These are phyloP conservation scores for Phytophthora capsici DNA, from an alignment of 352 stramenopile genomes.

Conservation along the genomic window DNA sequence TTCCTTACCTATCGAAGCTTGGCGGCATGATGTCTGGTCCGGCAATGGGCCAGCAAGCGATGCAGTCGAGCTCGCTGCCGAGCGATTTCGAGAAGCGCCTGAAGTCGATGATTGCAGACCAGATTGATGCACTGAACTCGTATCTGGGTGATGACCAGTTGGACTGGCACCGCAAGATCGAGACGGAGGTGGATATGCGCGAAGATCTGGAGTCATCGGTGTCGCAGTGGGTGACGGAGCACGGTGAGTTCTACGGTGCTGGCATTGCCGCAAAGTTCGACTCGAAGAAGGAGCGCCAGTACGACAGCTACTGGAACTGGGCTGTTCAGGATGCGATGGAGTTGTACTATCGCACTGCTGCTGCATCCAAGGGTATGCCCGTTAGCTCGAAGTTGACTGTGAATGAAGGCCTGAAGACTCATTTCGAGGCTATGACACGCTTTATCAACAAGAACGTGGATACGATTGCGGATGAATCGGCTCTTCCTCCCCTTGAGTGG, in stretches of 20 bases:
- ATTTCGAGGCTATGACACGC: slow-evolving; percentile 62
- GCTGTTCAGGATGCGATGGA: slow-evolving; percentile 72
- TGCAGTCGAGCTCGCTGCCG: slow-evolving; percentile 39
- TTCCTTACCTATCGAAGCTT: slow-evolving; percentile 61
- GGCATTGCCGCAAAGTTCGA: slow-evolving; percentile 73
- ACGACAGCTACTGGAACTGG: slow-evolving; percentile 89
- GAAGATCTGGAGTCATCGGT: slow-evolving; percentile 64
- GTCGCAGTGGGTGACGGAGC: slow-evolving; percentile 58
- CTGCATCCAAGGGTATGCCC: slow-evolving; percentile 28
- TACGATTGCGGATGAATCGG: slow-evolving; percentile 40
- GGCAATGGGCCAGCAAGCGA: slow-evolving; percentile 38
- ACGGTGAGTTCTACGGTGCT: slow-evolving; percentile 62
- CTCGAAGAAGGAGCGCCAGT: slow-evolving; percentile 71
- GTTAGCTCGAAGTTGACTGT: slow-evolving; percentile 26
- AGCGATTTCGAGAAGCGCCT: slow-evolving; percentile 63
- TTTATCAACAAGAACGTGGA: slow-evolving; percentile 66
- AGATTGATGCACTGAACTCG: slow-evolving; percentile 54
- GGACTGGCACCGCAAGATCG: slow-evolving; percentile 57
- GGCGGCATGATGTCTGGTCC: slow-evolving; percentile 38
- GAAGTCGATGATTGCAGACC: slow-evolving; percentile 65
- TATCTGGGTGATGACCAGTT: slow-evolving; percentile 60
- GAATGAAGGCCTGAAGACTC: slow-evolving; percentile 36
- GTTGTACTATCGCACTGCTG: slow-evolving; percentile 59
- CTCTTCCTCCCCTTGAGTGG: slow-evolving; percentile 54
- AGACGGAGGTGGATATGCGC: slow-evolving; percentile 57